Base-by-base conservation (phyloP, 192 early-diverging fungal genomes). In the Borealophlyctis nickersoniae region DNA sequence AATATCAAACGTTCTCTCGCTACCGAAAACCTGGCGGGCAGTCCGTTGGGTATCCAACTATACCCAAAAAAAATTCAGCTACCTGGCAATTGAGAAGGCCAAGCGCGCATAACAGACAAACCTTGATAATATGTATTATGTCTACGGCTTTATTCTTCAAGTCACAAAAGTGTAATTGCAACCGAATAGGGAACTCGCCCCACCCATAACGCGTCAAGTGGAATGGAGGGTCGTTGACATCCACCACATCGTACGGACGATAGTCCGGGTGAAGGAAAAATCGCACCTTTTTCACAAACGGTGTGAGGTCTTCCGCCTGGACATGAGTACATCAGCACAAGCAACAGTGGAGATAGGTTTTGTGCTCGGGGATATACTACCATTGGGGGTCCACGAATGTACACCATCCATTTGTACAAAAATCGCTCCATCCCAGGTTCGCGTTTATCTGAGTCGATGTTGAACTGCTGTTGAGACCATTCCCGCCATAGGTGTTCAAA, bases 251-350 rank as follows among this genome's bases (percentile, higher is more conserved):
- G 54, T 91, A 80, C 0, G 95, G 95, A 35, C 81, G 83, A 66
- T 94, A 97, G 58, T 89, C 90, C 59, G 90, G 91, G 66, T 97
- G 93, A 11, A 97, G 77, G 75, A 89, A 88, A 56, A 91, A 92
- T 14, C 93, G 86, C 50, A 95, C 91, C 50, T 81, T 82, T 24
- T 82, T 78, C 16, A 97, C 74, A 60, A 91, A 97, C 2, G 87
- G 70, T 0, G 79, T 73, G 0, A 88, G 73, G 30, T 73, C 66
- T 74, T 72, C 51, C 22, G 65, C 58, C 67, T 70, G 29, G 4
- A 1, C n/a, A 30, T 64, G 31, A 58, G 26, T 34, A 11, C 4
- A 34, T 14, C 27, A 29, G 27, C 24, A 69, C 13, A 22, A 9
- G 11, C 4, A 11, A 3, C 9, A 13, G 29, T 28, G 22, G n/a